These are phyloP conservation scores for Pseudonectria foliicola DNA, from an alignment of 2,329 filamentous ascomycete genomes.

Conservation along the genomic window DNA sequence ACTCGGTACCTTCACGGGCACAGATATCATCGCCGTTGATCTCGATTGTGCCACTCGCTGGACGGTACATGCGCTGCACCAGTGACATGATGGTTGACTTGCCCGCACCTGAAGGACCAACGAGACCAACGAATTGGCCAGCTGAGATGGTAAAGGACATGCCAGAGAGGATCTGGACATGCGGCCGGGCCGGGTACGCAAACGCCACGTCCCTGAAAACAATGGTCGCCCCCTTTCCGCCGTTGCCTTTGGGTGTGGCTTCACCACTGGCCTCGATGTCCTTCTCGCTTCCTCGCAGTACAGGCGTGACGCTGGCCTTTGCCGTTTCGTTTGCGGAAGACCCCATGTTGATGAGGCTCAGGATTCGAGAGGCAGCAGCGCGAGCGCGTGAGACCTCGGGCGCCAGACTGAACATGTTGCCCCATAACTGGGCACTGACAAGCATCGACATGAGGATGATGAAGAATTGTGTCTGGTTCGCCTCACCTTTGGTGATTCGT, in stretches of 20 bases:
- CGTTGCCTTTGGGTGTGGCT: conserved; percentile 12
- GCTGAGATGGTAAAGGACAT: conserved; percentile 50
- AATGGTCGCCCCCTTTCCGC: conserved; percentile 36
- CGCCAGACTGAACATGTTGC: conserved; percentile 67
- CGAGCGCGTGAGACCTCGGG: conserved; percentile 66
- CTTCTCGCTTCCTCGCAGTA: conserved; percentile 12
- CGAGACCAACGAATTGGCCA: conserved; percentile 56
- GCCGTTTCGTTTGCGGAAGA: conserved; percentile 18
- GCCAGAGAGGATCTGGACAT: conserved; percentile 48
- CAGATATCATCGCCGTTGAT: conserved; percentile 42
- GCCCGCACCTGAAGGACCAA: conserved; percentile 59
- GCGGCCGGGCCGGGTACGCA: conserved; percentile 56
- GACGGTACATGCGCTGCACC: conserved; percentile 43
- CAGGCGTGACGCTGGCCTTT: conserved; percentile 8
- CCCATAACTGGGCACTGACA: conserved; percentile 65
- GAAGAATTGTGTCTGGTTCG: conserved; percentile 62
- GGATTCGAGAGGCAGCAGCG: conserved; percentile 51
- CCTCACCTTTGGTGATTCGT: conserved; percentile 59
- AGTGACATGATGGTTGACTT: conserved; percentile 60
- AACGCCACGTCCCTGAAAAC: conserved; percentile 55
- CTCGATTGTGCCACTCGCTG: conserved; percentile 32
- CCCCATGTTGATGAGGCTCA: conserved; percentile 41
- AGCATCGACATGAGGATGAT: conserved; percentile 66
- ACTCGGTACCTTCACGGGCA: conserved; percentile 32
- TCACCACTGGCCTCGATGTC: conserved; percentile 35